Base-by-base conservation (phyloP, 192 early-diverging fungal species). In the Coemansia sp. region DNA sequence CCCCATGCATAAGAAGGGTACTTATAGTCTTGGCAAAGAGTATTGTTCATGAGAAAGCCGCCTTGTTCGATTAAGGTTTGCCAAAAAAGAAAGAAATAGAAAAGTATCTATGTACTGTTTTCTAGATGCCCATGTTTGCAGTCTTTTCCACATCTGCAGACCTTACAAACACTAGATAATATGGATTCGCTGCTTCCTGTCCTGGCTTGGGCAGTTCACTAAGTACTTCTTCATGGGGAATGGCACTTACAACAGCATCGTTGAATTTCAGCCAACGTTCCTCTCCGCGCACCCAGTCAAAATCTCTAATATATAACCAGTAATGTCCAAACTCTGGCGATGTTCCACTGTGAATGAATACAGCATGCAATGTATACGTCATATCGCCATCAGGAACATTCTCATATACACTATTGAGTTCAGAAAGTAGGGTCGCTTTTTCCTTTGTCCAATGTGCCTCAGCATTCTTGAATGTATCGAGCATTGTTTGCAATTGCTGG, bases 231-330 rank as follows among this genome's bases (percentile, higher is more conserved):
- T 37, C 22, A 10, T 80, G 73, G 30, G 60, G 55, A 9, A 81
- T 79, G 52, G 80, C 80, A 0, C 79, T 70, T 0, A 90, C 83
- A n/a, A 64, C 8, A 7, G 85, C 81, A 54, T 90, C 88, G 46
- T 88, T 90, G 37, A 83, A 90, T 40, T 85, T 84, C 35, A 85
- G 64, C 87, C 88, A 90, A 9, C 84, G 76, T 13, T 69, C 50
- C 13, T 64, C 28, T 11, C 61, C 56, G 6, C 33, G 33, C 8
- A 27, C 37, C 3, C 41, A 18, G 20, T 67, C 46, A 26, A 68
- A 62, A 47, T 90, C 85, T 9, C 78, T 67, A 15, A 90, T 77
- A 29, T 90, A 88, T 2, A 85, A 77, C 88, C 88, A 90, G 47
- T 90, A 90, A 48, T 90, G 88, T 2, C 88, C 88, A 58, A 58